These are phyloP conservation scores for Blastobotrys serpentis DNA, from an alignment of 1,139 yeast species.

Conservation along the genomic window DNA sequence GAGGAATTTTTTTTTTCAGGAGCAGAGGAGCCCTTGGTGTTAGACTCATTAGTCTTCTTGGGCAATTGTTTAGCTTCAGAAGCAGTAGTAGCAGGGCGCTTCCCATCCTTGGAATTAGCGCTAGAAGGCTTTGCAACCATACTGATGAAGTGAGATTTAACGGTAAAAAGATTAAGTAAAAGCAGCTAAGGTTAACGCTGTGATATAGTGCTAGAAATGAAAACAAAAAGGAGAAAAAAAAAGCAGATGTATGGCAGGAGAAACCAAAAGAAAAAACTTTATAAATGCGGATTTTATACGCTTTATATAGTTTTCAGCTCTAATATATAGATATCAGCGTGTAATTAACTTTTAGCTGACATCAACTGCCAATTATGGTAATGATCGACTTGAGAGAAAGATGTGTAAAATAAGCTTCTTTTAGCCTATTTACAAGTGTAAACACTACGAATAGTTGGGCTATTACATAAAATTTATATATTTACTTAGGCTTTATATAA, in stretches of 20 bases:
- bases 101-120: neutral
- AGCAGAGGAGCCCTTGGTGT: neutral
- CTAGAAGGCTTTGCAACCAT: neutral
- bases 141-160: neutral
- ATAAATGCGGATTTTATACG: neutral
- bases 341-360: no score
- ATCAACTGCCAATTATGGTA: no score
- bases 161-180: neutral
- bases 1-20: neutral
- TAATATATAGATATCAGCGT: neutral
- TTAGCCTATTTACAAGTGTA: no score
- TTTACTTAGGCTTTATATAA: neutral
- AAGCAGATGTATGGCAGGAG: neutral
- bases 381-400: neutral
- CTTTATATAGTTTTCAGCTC: conserved; percentile 7
- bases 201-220: neutral
- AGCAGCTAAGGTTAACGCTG: neutral
- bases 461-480: no score
- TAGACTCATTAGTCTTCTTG: neutral
- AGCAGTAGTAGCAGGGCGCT: neutral
- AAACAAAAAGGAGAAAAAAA: conserved; percentile 1
- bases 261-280: conserved; percentile 8
- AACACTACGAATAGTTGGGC: no score
- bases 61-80: neutral
- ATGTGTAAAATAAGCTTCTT: neutral